Evolutionary conservation across 2,329 filamentous ascomycete genomes (phyloP).

Genomic region (Thelonectria discophora): DNA sequence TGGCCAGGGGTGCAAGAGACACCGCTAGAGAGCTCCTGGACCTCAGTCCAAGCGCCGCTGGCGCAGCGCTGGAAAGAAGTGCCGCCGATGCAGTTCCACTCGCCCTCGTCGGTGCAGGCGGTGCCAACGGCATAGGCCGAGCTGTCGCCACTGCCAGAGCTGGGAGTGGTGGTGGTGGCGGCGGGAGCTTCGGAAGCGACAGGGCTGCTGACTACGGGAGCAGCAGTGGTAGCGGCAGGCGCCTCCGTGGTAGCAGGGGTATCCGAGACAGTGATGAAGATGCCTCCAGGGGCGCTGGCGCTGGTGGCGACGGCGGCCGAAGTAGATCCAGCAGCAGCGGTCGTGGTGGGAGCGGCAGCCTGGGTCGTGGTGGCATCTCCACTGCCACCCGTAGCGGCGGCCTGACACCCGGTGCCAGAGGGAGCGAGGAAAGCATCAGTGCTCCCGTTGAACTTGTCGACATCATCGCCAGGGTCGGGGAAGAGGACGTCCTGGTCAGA

Average conservation of each 20-base stretch:
- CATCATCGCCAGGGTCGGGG: constrained; percentile 67
- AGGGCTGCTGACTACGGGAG: constrained; percentile 31
- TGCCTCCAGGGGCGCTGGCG: constrained; percentile 47
- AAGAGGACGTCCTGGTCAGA: constrained; percentile 64
- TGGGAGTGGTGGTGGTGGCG: constrained; percentile 22
- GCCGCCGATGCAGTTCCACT: constrained; percentile 63
- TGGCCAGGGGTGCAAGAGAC: constrained; percentile 56
- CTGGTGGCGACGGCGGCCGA: constrained; percentile 11
- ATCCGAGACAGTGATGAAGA: constrained; percentile 51
- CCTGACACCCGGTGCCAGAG: constrained; percentile 35
- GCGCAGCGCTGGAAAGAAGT: constrained; percentile 64
- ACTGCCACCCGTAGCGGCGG: constrained; percentile 39
- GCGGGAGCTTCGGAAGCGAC: constrained; percentile 31
- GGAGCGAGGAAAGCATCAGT: constrained; percentile 47
- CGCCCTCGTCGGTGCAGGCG: constrained; percentile 58
- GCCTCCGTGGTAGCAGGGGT: constrained; percentile 34
- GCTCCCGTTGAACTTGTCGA: constrained; percentile 58
- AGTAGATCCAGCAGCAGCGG: constrained; percentile 28
- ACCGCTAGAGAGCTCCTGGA: constrained; percentile 55
- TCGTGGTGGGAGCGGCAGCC: constrained; percentile 27
- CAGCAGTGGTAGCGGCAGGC: constrained; percentile 29
- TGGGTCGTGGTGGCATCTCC: constrained; percentile 47
- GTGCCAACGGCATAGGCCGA: constrained; percentile 52
- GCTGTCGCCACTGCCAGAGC: constrained; percentile 39
- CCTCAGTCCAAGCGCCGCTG: constrained; percentile 59